Evolutionary conservation across 1,284 basidiomycete species (phyloP).

Genomic region (Porodaedalea pini): DNA sequence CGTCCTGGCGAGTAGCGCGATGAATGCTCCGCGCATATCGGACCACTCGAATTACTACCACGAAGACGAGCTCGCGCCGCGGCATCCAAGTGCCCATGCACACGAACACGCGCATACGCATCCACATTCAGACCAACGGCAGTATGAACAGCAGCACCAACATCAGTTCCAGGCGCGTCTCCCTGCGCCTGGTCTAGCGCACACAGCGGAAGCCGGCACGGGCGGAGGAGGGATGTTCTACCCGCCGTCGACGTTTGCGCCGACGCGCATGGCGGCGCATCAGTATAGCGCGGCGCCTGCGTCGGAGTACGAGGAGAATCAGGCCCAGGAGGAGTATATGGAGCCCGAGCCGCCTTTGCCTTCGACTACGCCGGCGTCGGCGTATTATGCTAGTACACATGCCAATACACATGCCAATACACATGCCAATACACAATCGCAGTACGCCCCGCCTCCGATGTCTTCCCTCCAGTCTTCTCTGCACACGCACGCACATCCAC

Average conservation of each 20-base stretch:
- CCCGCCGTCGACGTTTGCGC: constrained; percentile 7
- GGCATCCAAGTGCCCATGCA: background rate
- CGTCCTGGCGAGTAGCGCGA: constrained; percentile 8
- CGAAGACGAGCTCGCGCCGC: background rate
- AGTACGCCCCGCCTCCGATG: background rate
- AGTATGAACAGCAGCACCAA: background rate
- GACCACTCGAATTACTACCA: background rate
- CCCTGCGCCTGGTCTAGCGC: background rate
- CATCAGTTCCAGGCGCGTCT: constrained; percentile 11
- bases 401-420: background rate
- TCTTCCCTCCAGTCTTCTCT: background rate
- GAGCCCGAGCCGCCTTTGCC: background rate
- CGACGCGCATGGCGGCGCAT: constrained; percentile 8
- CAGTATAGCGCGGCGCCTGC: constrained; percentile 12
- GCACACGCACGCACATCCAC: background rate
- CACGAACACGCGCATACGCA: background rate
- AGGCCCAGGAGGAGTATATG: background rate
- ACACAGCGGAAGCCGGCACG: background rate
- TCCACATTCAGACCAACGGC: no score
- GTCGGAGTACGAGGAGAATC: background rate
- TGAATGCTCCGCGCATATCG: background rate
- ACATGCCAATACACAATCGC: background rate
- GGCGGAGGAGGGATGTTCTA: constrained; percentile 3
- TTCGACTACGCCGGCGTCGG: background rate
- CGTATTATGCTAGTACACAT: background rate